Conservation (phyloP, 768 basidiomycete species). For the Mycena belliarum region DNA sequence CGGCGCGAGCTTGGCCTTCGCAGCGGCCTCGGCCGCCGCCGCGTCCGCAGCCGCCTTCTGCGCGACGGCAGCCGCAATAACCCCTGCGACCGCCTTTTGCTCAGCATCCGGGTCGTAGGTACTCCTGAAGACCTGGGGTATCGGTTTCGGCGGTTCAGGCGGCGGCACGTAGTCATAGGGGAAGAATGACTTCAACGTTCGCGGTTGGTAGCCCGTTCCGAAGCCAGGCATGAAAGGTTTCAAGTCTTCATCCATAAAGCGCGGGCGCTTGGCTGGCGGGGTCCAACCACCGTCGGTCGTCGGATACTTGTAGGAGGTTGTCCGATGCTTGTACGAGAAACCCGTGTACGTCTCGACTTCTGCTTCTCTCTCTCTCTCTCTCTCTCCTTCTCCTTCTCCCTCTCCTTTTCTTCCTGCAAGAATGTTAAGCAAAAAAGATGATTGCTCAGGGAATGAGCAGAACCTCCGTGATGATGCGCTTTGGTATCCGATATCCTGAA, state of each 20-base stretch:
- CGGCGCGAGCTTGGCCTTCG: conserved; percentile 19
- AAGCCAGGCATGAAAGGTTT: no score
- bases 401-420: conserved; percentile 14
- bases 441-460: neutral
- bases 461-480: conserved; percentile 44
- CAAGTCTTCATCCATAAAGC: no score
- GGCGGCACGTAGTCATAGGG: no score
- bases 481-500: conserved; percentile 85
- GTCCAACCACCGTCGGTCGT: neutral
- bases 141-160: no score
- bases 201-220: no score
- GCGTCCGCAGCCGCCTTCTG: conserved; percentile 30
- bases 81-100: neutral
- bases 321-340: no score
- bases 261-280: neutral
- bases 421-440: neutral
- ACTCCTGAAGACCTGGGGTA: no score
- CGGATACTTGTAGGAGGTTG: no score
- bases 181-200: no score
- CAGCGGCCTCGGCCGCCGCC: conserved; percentile 29
- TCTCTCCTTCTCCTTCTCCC: neutral
- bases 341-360: no score
- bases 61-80: conserved; percentile 26
- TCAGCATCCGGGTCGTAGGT: no score
- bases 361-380: no score